phyloP scores from a whole-genome alignment of 2,329 filamentous ascomycete genomes.

The Tolypocladium capitatum region DNA sequence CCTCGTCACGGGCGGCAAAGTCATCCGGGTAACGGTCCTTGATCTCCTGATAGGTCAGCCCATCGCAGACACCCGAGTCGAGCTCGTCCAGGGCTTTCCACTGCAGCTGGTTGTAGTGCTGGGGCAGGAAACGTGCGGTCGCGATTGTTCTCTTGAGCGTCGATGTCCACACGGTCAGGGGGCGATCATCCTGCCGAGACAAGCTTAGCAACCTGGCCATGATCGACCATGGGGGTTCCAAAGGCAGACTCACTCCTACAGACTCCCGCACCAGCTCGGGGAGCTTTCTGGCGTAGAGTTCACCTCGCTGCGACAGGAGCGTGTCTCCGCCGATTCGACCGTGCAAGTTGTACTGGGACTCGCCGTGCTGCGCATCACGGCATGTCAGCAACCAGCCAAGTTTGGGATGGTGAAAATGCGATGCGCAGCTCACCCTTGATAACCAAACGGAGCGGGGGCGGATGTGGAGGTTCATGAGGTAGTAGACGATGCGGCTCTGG shows the following conservation, averaged over 20 bases:
- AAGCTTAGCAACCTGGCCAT: background rate
- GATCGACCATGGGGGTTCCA: background rate
- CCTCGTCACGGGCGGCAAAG: conserved; percentile 87
- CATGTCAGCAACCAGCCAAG: background rate
- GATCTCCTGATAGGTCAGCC: conserved; percentile 91
- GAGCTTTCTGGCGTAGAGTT: conserved; percentile 74
- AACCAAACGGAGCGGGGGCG: conserved; percentile 94
- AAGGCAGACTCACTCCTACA: conserved; percentile 53
- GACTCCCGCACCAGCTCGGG: conserved; percentile 76
- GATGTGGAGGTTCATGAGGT: conserved; percentile 97
- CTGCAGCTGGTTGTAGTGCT: conserved; percentile 81
- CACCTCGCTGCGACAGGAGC: conserved; percentile 69
- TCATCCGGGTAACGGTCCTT: conserved; percentile 85
- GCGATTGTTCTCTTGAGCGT: conserved; percentile 73
- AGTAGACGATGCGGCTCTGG: conserved; percentile 92
- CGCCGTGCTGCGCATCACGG: conserved; percentile 56
- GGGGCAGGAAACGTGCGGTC: conserved; percentile 70
- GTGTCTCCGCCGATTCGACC: conserved; percentile 92
- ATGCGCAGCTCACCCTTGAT: conserved; percentile 54
- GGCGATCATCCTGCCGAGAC: conserved; percentile 39
- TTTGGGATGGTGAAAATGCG: background rate
- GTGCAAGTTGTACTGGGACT: conserved; percentile 81
- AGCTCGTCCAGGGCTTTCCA: conserved; percentile 98
- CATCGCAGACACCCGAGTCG: conserved; percentile 91
- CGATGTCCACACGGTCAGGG: conserved; percentile 50